Conservation (phyloP, 2,329 filamentous ascomycete species). For the Ilyonectria sp. region DNA sequence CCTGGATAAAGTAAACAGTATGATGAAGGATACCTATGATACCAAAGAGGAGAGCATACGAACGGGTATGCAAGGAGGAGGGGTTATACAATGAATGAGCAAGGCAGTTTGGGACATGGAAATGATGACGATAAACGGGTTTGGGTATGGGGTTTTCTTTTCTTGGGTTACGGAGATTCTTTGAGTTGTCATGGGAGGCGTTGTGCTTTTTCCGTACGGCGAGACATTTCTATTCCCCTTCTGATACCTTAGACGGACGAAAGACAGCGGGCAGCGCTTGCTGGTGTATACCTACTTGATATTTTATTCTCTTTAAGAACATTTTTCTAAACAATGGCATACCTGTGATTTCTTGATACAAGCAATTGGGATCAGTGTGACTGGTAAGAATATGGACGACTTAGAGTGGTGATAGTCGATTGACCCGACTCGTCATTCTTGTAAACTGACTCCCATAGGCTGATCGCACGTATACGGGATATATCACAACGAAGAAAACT, state of each 20-base stretch:
- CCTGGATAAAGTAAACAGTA: neutral
- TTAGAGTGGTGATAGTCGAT: too few species aligned
- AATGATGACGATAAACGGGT: neutral
- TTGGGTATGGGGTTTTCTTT: slow-evolving; percentile 6
- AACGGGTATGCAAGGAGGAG: neutral
- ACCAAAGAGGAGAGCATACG: neutral
- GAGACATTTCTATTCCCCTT: slow-evolving; percentile 14
- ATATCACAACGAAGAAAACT: neutral
- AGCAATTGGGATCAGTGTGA: neutral
- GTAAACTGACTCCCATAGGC: too few species aligned
- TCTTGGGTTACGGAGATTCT: slow-evolving; percentile 5
- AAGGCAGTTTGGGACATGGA: neutral
- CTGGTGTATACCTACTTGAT: slow-evolving; percentile 20
- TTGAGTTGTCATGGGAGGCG: neutral
- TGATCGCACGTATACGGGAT: too few species aligned
- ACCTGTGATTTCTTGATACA: neutral
- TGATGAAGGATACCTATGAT: neutral
- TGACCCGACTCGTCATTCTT: too few species aligned
- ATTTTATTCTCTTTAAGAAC: slow-evolving; percentile 7
- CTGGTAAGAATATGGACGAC: too few species aligned
- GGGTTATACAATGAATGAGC: neutral
- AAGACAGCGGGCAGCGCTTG: slow-evolving; percentile 6
- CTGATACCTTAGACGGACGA: slow-evolving; percentile 32
- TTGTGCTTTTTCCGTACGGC: neutral
- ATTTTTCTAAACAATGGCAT: neutral